Evolutionary conservation across 2,329 filamentous ascomycete genomes (phyloP).

Genomic region (Rutstroemia sp.): DNA sequence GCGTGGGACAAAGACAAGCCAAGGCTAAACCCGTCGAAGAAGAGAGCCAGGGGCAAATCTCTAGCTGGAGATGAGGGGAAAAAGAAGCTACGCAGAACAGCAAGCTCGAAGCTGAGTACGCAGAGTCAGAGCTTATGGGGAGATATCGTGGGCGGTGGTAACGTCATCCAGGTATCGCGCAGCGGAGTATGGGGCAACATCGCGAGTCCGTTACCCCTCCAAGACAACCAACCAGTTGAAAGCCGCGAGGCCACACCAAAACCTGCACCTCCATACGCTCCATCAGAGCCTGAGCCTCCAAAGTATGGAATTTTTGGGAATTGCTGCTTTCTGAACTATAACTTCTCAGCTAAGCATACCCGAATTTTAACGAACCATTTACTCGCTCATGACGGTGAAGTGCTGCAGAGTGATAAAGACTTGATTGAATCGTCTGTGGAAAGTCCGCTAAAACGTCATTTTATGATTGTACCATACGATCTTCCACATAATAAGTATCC

Average conservation of each 20-base stretch:
- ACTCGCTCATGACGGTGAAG: slow-evolving; percentile 29
- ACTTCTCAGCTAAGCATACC: slow-evolving; percentile 35
- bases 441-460: slow-evolving; percentile 13
- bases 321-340: slow-evolving; percentile 35
- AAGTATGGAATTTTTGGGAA: slow-evolving; percentile 34
- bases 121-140: slow-evolving; percentile 86
- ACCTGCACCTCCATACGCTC: slow-evolving; percentile 6
- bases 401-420: slow-evolving; percentile 18
- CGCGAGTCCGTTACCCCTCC: slow-evolving; percentile 4
- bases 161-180: slow-evolving; percentile 19
- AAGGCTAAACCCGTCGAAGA: slow-evolving; percentile 43
- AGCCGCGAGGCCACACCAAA: neutral
- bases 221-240: neutral
- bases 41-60: slow-evolving; percentile 48
- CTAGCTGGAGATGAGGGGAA: slow-evolving; percentile 48
- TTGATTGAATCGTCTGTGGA: slow-evolving; percentile 6
- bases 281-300: slow-evolving; percentile 12
- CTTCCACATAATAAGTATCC: slow-evolving; percentile 25
- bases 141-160: slow-evolving; percentile 61
- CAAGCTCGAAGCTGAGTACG: slow-evolving; percentile 73
- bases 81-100: slow-evolving; percentile 79
- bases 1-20: slow-evolving; percentile 59
- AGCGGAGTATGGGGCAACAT: slow-evolving; percentile 25
- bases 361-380: slow-evolving; percentile 31
- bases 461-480: slow-evolving; percentile 39